These are phyloP conservation scores for Serendipita indica DNA, from an alignment of 768 basidiomycete genomes.

Conservation along the genomic window DNA sequence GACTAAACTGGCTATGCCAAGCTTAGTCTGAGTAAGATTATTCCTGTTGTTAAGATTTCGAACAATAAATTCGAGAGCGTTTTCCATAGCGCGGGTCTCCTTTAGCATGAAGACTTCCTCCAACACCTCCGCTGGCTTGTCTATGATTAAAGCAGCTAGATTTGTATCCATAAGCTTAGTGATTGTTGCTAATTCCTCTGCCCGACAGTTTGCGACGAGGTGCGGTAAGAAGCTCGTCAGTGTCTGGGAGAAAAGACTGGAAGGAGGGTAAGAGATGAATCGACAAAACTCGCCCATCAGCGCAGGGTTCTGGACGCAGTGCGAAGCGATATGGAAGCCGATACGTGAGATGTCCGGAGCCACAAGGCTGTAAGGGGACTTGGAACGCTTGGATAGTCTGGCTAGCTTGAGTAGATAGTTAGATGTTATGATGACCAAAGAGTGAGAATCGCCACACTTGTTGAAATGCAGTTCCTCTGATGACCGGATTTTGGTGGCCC, in stretches of 20 bases:
- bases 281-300: slow-evolving; percentile 51
- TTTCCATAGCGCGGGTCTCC: slow-evolving; percentile 38
- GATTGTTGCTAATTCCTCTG: slow-evolving; percentile 45
- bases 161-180: slow-evolving; percentile 34
- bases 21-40: slow-evolving; percentile 26
- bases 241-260: slow-evolving; percentile 49
- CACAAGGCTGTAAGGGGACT: slow-evolving; percentile 47
- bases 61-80: slow-evolving; percentile 47
- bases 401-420: slow-evolving; percentile 33
- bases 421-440: slow-evolving; percentile 10
- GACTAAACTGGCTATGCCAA: slow-evolving; percentile 35
- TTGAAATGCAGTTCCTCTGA: slow-evolving; percentile 52
- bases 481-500: slow-evolving; percentile 47
- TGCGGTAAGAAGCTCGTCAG: slow-evolving; percentile 51
- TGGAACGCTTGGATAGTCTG: slow-evolving; percentile 39
- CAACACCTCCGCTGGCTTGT: slow-evolving; percentile 45
- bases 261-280: slow-evolving; percentile 42
- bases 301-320: slow-evolving; percentile 41
- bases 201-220: slow-evolving; percentile 48
- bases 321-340: slow-evolving; percentile 46
- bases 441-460: slow-evolving; percentile 31
- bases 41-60: slow-evolving; percentile 39
- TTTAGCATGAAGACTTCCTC: slow-evolving; percentile 51
- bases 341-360: slow-evolving; percentile 56
- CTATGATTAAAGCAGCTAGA: slow-evolving; percentile 37